Conservation (phyloP, 768 basidiomycete species). For the Clitopilus passeckerianus region DNA sequence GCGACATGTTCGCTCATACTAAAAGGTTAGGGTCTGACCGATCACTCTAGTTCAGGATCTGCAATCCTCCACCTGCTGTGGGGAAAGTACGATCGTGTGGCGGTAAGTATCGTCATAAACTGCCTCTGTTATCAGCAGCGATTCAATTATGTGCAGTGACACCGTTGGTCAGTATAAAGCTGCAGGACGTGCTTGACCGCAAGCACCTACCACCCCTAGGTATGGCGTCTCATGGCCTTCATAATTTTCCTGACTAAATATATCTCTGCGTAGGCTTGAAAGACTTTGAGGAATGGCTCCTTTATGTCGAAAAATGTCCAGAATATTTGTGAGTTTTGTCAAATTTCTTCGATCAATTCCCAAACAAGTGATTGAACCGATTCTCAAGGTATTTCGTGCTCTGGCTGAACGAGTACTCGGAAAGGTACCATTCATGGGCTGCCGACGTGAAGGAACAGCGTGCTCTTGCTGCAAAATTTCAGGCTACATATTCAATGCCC, state of each 20-base stretch:
- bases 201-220: constrained; percentile 78
- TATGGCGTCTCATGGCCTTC: constrained; percentile 14
- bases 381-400: constrained; percentile 65
- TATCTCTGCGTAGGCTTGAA: constrained; percentile 45
- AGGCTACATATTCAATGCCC: constrained; percentile 32
- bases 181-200: constrained; percentile 73
- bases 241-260: not conserved
- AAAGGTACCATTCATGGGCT: constrained; percentile 40
- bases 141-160: constrained; percentile 36
- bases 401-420: constrained; percentile 73
- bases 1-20: not conserved
- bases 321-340: constrained; percentile 60
- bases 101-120: constrained; percentile 24
- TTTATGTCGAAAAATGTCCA: constrained; percentile 71
- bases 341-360: not conserved
- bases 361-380: constrained; percentile 1
- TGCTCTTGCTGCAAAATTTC: constrained; percentile 23
- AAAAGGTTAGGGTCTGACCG: not conserved
- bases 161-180: constrained; percentile 58
- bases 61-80: constrained; percentile 64
- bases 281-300: constrained; percentile 76
- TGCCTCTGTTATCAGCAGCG: not conserved
- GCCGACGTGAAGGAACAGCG: constrained; percentile 27
- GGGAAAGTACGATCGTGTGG: constrained; percentile 66
- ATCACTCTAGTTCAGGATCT: constrained; percentile 42